These are phyloP conservation scores for Cyclocybe cylindracea DNA, from an alignment of 768 basidiomycete species.

Conservation along the genomic window DNA sequence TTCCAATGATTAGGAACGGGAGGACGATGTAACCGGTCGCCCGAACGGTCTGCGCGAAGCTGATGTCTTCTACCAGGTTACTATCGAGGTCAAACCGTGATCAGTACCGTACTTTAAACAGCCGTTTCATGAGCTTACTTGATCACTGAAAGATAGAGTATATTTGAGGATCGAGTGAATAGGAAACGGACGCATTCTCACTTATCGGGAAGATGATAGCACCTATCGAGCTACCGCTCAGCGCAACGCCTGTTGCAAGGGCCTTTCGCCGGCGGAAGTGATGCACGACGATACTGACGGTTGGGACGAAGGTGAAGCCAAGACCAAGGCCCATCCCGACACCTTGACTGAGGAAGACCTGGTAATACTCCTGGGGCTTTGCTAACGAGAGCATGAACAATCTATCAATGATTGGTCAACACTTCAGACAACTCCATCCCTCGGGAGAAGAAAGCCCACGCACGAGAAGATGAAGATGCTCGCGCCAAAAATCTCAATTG, in stretches of 20 bases:
- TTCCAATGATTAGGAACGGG: slow-evolving; percentile 20
- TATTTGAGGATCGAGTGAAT: background rate
- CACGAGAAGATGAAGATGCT: slow-evolving; percentile 23
- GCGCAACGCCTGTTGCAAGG: slow-evolving; percentile 31
- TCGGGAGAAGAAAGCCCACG: background rate
- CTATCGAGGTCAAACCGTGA: slow-evolving; percentile 3
- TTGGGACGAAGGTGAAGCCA: slow-evolving; percentile 47
- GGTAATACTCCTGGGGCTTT: slow-evolving; percentile 40
- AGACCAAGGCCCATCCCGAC: slow-evolving; percentile 47
- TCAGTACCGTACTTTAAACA: background rate
- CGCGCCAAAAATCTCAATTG: slow-evolving; percentile 17
- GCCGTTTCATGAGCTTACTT: slow-evolving; percentile 10
- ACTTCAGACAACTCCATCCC: slow-evolving; percentile 10
- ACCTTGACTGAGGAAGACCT: slow-evolving; percentile 53
- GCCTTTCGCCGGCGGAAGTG: slow-evolving; percentile 40
- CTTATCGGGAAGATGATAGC: slow-evolving; percentile 33
- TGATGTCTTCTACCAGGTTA: slow-evolving; percentile 21
- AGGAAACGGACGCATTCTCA: slow-evolving; percentile 4
- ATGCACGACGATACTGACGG: slow-evolving; percentile 39
- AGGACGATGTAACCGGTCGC: slow-evolving; percentile 22
- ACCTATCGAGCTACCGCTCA: slow-evolving; percentile 41
- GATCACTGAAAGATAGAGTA: slow-evolving; percentile 15
- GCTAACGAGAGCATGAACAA: slow-evolving; percentile 43
- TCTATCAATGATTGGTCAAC: slow-evolving; percentile 21
- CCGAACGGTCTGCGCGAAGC: slow-evolving; percentile 25